Base-by-base conservation (phyloP, 306 rosid genomes). In the Citrullus mucosospermus region DNA sequence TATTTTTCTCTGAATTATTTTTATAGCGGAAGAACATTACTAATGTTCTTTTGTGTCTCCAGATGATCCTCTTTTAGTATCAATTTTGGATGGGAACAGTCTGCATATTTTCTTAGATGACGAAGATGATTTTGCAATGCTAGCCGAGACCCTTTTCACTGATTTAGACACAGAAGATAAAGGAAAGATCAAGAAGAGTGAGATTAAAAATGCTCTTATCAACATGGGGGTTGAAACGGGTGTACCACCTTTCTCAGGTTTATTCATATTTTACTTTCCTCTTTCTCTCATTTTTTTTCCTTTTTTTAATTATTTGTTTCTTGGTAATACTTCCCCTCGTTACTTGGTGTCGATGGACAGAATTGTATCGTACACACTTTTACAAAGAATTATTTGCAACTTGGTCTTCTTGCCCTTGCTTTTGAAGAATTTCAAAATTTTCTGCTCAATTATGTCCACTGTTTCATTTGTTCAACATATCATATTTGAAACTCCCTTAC, bases 201-300 rank as follows among this genome's bases (percentile, higher is more conserved):
- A 88, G 84, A 87, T 92, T 81, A 81, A 50, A 73, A 91, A 88
- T 82, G 97, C 97, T 69, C 92, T 95, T 58, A 84, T 78, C 76
- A 89, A 84, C 46, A 92, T 95, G 99, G 99, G 96, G 76, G 89
- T 80, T 56, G 97, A 95, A 75, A 92, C 90, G 99, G 99, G 99
- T 13, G 93, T 95, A 87, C 99, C 99, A 80, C 87, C 99, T 13
- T 71, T 87, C 85, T 88, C 97, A 92, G 99, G 97, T 95, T 85
- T 39, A 41, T 63, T 44, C 72, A n/a, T 77, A 34, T 59, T 25
- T 39, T 57, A 55, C 8, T 25, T 36, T 36, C 44, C 9, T 76
- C 38, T 9, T 43, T 53, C n/a, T 16, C 57, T 53, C 57, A 16
- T 53, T 17, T 16, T 30, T 34, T 32, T 32, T 17, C 18, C 1